Evolutionary conservation across 2,329 filamentous ascomycete genomes (phyloP).

Genomic region (Beauveria medogensis): DNA sequence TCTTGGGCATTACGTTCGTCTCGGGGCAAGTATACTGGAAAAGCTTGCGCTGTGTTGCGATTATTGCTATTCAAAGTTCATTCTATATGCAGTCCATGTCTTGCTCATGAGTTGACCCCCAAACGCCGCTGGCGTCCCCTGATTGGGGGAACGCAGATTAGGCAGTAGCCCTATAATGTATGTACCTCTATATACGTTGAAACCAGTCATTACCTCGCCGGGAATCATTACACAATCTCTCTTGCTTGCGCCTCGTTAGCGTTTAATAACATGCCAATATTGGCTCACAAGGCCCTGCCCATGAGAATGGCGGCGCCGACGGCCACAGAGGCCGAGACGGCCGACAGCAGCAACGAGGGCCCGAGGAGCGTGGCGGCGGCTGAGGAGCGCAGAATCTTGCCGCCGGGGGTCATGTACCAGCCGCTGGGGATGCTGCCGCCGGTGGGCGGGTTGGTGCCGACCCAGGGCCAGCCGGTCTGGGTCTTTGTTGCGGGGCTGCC

Average conservation of each 20-base stretch:
- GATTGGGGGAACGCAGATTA: not conserved
- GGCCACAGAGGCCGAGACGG: conserved; percentile 20
- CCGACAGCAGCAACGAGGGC: conserved; percentile 17
- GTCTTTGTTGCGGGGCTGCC: conserved; percentile 43
- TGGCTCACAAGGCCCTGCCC: conserved; percentile 8
- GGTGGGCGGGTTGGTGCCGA: conserved; percentile 44
- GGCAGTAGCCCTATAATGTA: not conserved
- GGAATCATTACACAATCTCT: not conserved
- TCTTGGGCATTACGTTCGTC: too few species aligned
- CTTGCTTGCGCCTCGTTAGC: too few species aligned
- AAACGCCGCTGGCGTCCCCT: not conserved
- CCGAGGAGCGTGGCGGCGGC: conserved; percentile 22
- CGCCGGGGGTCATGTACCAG: conserved; percentile 71
- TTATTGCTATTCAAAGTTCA: not conserved
- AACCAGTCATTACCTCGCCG: not conserved
- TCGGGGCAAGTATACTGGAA: not conserved
- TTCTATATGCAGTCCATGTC: not conserved
- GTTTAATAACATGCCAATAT: not conserved
- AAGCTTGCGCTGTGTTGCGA: not conserved
- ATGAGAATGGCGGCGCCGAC: conserved; percentile 15
- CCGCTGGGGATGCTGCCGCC: conserved; percentile 60
- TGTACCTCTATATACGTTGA: not conserved
- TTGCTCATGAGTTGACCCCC: not conserved
- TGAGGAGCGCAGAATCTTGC: conserved; percentile 70
- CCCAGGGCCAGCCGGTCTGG: conserved; percentile 63